Conservation (phyloP, 75 land plant species). For the Cryptomeria japonica region DNA sequence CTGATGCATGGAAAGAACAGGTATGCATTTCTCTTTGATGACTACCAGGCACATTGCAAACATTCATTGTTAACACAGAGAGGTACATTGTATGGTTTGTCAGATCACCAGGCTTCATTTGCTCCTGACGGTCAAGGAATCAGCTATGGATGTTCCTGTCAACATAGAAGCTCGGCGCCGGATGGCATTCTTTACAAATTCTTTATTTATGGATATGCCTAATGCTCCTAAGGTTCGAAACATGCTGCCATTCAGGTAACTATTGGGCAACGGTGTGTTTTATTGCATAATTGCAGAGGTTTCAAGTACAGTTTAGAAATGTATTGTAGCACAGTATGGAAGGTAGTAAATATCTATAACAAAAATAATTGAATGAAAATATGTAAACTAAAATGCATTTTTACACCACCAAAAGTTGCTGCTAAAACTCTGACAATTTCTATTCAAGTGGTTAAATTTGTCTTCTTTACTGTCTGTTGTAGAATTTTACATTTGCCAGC, state of each 20-base stretch:
- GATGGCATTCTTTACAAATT: conserved; percentile 92
- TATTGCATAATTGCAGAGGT: no score
- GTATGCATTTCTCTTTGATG: conserved; percentile 28
- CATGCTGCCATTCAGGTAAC: conserved; percentile 93
- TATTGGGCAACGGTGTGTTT: not conserved
- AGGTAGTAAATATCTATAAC: no score
- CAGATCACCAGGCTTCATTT: conserved; percentile 85
- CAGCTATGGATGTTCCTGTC: conserved; percentile 88
- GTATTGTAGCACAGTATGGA: no score
- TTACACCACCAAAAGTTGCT: no score
- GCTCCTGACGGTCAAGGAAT: conserved; percentile 87
- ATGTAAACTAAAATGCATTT: no score
- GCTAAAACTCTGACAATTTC: no score
- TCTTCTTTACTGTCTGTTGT: no score
- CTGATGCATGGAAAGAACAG: conserved; percentile 60
- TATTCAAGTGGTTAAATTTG: no score
- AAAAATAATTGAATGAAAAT: no score
- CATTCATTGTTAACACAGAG: not conserved
- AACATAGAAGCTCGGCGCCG: conserved; percentile 96
- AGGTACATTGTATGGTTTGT: not conserved
- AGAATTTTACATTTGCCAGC: no score
- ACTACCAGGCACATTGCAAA: not conserved
- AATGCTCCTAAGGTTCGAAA: conserved; percentile 83
- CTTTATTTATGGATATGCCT: conserved; percentile 96
- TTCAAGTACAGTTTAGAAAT: no score